Conservation (phyloP, 805 yeast genomes). For the Zygosaccharomyces lentus region DNA sequence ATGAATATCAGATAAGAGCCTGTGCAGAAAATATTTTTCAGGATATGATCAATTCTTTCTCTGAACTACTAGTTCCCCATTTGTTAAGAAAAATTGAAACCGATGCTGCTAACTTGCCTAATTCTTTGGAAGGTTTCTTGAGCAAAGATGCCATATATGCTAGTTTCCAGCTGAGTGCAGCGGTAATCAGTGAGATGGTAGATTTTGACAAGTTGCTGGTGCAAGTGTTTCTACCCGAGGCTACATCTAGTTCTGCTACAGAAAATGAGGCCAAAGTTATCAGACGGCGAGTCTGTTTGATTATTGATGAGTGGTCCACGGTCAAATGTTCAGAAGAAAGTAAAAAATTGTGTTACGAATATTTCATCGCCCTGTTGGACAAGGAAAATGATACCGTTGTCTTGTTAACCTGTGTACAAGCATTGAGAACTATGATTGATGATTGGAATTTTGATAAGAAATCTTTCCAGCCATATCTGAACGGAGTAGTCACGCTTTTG, state of each 20-base stretch:
- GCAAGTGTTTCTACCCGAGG: slow-evolving; percentile 64
- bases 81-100: slow-evolving; percentile 55
- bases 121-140: slow-evolving; percentile 46
- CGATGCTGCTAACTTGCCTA: slow-evolving; percentile 34
- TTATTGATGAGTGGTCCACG: slow-evolving; percentile 77
- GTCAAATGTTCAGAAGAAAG: slow-evolving; percentile 59
- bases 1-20: slow-evolving; percentile 80
- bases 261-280: slow-evolving; percentile 56
- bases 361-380: slow-evolving; percentile 49
- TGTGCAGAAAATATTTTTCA: slow-evolving; percentile 84
- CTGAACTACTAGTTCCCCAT: slow-evolving; percentile 49
- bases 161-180: slow-evolving; percentile 75
- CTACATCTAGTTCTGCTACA: slow-evolving; percentile 35
- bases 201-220: slow-evolving; percentile 63
- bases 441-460: slow-evolving; percentile 81
- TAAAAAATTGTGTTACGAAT: slow-evolving; percentile 53
- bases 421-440: slow-evolving; percentile 64
- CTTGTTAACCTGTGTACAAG: slow-evolving; percentile 64
- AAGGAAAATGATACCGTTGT: slow-evolving; percentile 74
- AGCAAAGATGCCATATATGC: slow-evolving; percentile 75
- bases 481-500: slow-evolving; percentile 46
- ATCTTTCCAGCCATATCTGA: slow-evolving; percentile 62
- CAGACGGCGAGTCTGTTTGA: slow-evolving; percentile 69
- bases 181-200: slow-evolving; percentile 58
- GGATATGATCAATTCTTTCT: slow-evolving; percentile 63